Evolutionary conservation across 352 stramenopile species (phyloP).

Genomic region (Thalassiosira allenii): DNA sequence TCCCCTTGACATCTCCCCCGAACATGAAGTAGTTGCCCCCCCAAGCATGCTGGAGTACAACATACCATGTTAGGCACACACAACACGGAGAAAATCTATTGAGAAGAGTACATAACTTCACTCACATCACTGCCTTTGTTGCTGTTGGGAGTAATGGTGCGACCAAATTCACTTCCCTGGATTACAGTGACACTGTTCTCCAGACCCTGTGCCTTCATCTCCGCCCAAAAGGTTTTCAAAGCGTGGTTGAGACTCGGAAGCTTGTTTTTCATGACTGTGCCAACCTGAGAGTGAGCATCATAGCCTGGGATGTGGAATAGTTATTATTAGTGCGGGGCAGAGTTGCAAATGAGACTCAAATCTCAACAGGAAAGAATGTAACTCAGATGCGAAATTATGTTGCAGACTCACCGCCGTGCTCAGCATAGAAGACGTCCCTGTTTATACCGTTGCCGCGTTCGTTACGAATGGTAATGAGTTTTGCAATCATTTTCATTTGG

Average conservation of each 20-base stretch:
- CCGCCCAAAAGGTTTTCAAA: slow-evolving; percentile 69
- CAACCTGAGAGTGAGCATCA: slow-evolving; percentile 79
- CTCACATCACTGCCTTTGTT: too few species aligned
- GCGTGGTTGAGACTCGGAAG: slow-evolving; percentile 67
- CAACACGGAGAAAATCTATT: too few species aligned
- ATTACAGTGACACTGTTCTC: slow-evolving; percentile 63
- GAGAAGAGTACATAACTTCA: too few species aligned
- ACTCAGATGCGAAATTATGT: neutral
- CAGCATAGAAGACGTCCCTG: slow-evolving; percentile 71
- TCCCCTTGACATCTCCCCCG: slow-evolving; percentile 66
- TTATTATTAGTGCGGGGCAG: too few species aligned
- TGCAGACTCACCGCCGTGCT: slow-evolving; percentile 10
- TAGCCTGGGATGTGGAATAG: slow-evolving; percentile 41
- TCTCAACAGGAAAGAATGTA: neutral
- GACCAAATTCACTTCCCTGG: slow-evolving; percentile 73
- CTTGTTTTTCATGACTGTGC: slow-evolving; percentile 53
- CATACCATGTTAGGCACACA: too few species aligned
- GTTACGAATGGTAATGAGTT: slow-evolving; percentile 71
- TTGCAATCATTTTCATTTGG: slow-evolving; percentile 70
- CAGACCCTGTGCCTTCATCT: slow-evolving; percentile 52
- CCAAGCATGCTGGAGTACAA: slow-evolving; percentile 73
- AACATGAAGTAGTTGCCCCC: slow-evolving; percentile 60
- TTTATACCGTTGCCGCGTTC: slow-evolving; percentile 67
- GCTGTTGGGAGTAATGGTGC: slow-evolving; percentile 79
- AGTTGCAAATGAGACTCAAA: too few species aligned